Evolutionary conservation across 2,329 filamentous ascomycete species (phyloP), one percentile per base, ranked within the genome.

Genomic region (Talaromyces rugulosus): DNA sequence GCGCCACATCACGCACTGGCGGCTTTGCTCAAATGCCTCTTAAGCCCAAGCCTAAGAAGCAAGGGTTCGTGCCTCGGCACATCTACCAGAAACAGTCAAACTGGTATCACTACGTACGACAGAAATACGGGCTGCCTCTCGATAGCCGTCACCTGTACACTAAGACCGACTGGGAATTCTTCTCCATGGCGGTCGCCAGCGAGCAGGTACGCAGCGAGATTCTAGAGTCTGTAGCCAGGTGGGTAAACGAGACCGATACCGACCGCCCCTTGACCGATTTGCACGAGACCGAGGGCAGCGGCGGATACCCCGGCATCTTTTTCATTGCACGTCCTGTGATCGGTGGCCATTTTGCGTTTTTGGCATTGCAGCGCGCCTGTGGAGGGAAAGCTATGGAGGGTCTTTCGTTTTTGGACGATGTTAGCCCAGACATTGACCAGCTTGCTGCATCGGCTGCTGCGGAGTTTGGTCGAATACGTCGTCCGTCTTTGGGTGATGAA

Each of bases 101-200:
- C 62, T 96, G 90, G 90, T 96, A 96, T 77, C 82, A 85, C 65
- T 83, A 85, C 14, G 90, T 94, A 9, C 85, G 91, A 66, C 91
- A 96, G 73, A 87, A 85, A 69, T 96, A 94, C 74, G 92, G 92
- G 1, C 78, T 96, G 3, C 91, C 92, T 0, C 83, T 96, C 7
- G 92, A 96, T 75, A 89, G 85, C 67, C 85, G 92, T 51, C 91
- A 95, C 74, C 75, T 94, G 3, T 95, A 95, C 75, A 89, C 91
- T 36, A 96, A 96, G 77, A 92, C 89, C 33, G 92, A 96, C 76
- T 96, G 92, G 92, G 89, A 95, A 69, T 92, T 96, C 73, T 93
- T 95, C 74, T 90, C 91, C 0, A 91, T 92, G 54, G 90, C 91
- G 1, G 89, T 96, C 5, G 85, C 90, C 4, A 87, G 86, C 67